Percentiles rank a stretch among this genome's conserved stretches.
Evolutionary conservation across 352 stramenopile genomes (phyloP).

Genomic region (Phytophthora vignae): DNA sequence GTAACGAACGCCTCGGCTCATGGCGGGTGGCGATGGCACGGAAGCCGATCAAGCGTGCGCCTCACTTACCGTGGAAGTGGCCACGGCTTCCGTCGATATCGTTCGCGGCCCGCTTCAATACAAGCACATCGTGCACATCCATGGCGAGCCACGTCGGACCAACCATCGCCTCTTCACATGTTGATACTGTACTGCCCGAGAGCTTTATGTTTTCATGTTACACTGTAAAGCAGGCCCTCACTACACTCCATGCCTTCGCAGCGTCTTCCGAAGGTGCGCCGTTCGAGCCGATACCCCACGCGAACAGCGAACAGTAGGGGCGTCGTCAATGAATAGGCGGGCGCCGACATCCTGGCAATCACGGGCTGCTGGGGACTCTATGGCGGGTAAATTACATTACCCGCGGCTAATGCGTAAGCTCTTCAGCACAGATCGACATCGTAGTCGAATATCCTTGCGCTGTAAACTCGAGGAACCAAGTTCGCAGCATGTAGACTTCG

Average conservation of each 20-base stretch:
- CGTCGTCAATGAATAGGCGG: slow-evolving; percentile 1
- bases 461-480: no score
- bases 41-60: slow-evolving; percentile 20
- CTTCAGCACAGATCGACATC: no score
- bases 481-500: no score
- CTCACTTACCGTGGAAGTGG: slow-evolving; percentile 14
- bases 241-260: background rate
- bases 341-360: background rate
- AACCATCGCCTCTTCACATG: background rate
- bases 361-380: background rate
- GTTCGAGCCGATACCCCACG: background rate
- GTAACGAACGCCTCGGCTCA: slow-evolving; percentile 26
- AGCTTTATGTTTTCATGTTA: no score
- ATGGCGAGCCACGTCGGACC: slow-evolving; percentile 18
- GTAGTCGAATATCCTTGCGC: no score
- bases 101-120: background rate
- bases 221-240: no score
- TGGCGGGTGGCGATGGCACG: slow-evolving; percentile 7
- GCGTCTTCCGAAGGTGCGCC: background rate
- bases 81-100: slow-evolving; percentile 13
- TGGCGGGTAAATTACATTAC: no score
- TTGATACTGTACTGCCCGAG: no score
- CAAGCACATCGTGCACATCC: slow-evolving; percentile 5
- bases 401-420: no score
- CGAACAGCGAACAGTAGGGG: background rate